Base-by-base conservation (phyloP, 1,139 yeast genomes). In the Nakaseomyces bracarensis region DNA sequence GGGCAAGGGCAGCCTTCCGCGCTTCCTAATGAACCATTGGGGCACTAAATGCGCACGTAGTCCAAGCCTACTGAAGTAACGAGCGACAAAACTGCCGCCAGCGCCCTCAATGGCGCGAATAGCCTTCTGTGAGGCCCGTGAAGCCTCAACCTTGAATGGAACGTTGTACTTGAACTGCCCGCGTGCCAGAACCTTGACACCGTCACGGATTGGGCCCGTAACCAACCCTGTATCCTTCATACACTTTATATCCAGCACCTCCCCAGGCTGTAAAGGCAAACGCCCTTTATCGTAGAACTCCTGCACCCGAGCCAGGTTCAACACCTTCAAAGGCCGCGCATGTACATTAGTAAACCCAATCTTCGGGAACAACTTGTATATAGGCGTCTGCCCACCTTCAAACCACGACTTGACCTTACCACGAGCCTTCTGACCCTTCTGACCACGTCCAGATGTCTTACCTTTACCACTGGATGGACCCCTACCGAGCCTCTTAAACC, bases 361-460 rank as follows among this genome's bases (percentile, higher is more conserved):
- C 61, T 91, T 89, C 42, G 97, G 97, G 64, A 87, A 86, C 47
- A 87, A 68, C 63, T 83, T 83, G 59, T 79, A 83, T 55, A 81
- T 81, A 19, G 97, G 97, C 1, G 98, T 91, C 63, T 91, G 99
- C 59, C 98, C 98, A 75, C 99, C 99, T 70, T 91, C 98, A 62
- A 89, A 85, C 91, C 95, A 86, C 49, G 82, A 77, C 46, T 89
- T 91, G 18, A 89, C 93, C 42, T 80, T 77, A 28, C 91, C 85
- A 66, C 97, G 77, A 11, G 97, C 96, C 67, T 89, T 89, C 64
- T 91, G 98, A 77, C 99, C 99, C 67, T 89, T 93, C 60, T 86
- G 96, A 70, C 99, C 99, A 63, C 98, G 76, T 40, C 96, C 95
- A 3, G 97, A 79, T 1, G 97, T 91, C 65, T 89, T 87, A 68